Evolutionary conservation across 768 basidiomycete genomes (phyloP).

Genomic region (Lactarius sanguifluus): DNA sequence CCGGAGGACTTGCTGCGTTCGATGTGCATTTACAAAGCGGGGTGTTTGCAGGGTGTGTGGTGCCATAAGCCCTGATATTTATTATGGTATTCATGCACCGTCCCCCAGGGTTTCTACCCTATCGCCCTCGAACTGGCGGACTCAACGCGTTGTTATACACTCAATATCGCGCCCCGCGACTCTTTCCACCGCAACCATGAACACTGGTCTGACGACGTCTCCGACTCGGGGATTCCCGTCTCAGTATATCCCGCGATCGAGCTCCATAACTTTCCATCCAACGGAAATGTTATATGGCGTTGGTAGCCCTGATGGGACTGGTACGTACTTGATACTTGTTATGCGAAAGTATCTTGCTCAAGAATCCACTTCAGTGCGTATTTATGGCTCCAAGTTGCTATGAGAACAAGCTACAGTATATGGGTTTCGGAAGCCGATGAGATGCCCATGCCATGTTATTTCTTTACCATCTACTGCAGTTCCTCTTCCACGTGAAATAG

Average conservation of each 20-base stretch:
- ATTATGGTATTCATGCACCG: not conserved
- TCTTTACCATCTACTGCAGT: constrained; percentile 19
- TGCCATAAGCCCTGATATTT: not conserved
- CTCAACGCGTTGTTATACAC: constrained; percentile 62
- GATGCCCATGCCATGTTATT: not conserved
- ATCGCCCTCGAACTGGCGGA: constrained; percentile 58
- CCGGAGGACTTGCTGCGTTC: constrained; percentile 75
- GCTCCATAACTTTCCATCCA: constrained; percentile 78
- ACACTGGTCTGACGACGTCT: constrained; percentile 54
- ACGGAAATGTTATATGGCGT: constrained; percentile 80
- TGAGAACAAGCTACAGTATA: constrained; percentile 13
- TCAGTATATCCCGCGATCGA: constrained; percentile 58
- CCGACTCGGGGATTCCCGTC: constrained; percentile 58
- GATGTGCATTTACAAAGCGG: constrained; percentile 82
- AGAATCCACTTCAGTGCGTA: constrained; percentile 20
- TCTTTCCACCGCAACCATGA: constrained; percentile 48
- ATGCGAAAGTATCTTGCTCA: not conserved
- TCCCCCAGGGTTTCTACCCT: constrained; percentile 46
- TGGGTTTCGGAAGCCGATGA: not conserved
- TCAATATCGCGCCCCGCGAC: constrained; percentile 46
- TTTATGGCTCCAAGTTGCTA: constrained; percentile 29
- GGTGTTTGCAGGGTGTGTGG: constrained; percentile 80
- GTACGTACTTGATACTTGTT: constrained; percentile 31
- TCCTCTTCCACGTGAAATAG: constrained; percentile 13
- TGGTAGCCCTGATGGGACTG: constrained; percentile 68